Evolutionary conservation across 2,329 filamentous ascomycete species (phyloP).

Genomic region (Penicillium sp.): DNA sequence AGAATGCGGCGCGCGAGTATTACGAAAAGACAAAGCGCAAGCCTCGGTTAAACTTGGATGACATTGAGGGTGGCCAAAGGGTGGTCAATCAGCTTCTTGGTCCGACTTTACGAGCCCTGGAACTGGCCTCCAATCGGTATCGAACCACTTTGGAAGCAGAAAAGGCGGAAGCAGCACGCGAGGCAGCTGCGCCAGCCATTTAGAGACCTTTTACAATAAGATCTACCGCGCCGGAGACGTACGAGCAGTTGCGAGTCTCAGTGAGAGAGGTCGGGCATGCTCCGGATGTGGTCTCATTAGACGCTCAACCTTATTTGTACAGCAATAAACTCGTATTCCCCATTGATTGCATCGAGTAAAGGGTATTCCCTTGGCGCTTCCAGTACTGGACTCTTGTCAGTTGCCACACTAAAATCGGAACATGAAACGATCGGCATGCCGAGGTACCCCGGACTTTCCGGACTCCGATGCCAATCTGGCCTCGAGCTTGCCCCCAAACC

Average conservation of each 20-base stretch:
- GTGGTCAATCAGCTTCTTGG: slow-evolving; percentile 71
- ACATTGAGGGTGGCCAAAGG: slow-evolving; percentile 66
- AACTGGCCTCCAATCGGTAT: slow-evolving; percentile 66
- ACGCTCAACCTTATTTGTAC: too few relatives aligned
- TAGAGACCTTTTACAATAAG: slow-evolving; percentile 2
- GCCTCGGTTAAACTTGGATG: slow-evolving; percentile 58
- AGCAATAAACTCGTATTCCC: too few relatives aligned
- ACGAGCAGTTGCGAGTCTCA: too few relatives aligned
- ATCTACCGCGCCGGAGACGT: too few relatives aligned
- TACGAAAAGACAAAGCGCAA: slow-evolving; percentile 69
- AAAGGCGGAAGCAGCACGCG: slow-evolving; percentile 27
- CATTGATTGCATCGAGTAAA: too few relatives aligned
- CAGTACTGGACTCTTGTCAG: too few relatives aligned
- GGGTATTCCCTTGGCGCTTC: too few relatives aligned
- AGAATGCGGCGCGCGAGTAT: slow-evolving; percentile 63
- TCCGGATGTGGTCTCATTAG: too few relatives aligned
- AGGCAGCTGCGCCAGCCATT: slow-evolving; percentile 12
- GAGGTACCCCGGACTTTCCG: slow-evolving; percentile 19
- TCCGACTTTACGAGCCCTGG: slow-evolving; percentile 65
- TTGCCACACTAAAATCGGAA: too few relatives aligned
- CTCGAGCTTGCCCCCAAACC: slow-evolving; percentile 7
- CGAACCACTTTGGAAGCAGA: slow-evolving; percentile 62
- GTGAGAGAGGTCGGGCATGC: too few relatives aligned
- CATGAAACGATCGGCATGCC: slow-evolving; percentile 22
- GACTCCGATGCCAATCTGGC: slow-evolving; percentile 12